Evolutionary conservation across 2,329 filamentous ascomycete genomes (phyloP), one percentile per base, ranked within the genome.

Genomic region (Emericellopsis cladophorae): DNA sequence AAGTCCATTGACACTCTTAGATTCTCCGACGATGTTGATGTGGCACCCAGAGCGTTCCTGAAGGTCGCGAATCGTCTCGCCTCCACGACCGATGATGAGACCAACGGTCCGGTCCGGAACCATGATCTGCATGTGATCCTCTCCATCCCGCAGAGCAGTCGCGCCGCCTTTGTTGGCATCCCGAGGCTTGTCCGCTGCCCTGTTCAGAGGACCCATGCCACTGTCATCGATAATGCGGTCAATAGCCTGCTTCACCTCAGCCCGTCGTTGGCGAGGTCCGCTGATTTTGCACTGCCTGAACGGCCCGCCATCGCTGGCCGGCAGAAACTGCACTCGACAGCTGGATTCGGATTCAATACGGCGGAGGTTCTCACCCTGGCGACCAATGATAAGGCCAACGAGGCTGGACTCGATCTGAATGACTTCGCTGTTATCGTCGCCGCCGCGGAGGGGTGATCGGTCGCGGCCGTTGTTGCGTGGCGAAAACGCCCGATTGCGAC

Each of bases 31-130:
- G 54, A 95, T 95, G 60, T 95, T 95, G 58, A 95, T 87, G 59
- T 95, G 89, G 58, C 88, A 95, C n/a, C 84, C 85, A 52, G 84
- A 92, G 46, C 85, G 75, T 59, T 95, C 88, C 62, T 95, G 89
- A 21, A 95, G 70, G 56, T 95, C 88, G 54, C 87, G 81, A 53
- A 95, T 95, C 2, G 88, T 95, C 64, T 95, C 88, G 44, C 88
- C 88, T 33, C 86, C 86, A 49, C 88, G 83, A n/a, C 88, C 88
- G 55, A 95, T 95, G 51, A 95, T 95, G 36, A 95, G 69, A 40
- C 88, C 88, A 45, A 95, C 88, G 8, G 88, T 95, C 53, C 87
- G 81, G 62, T 95, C 88, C 37, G 88, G 88, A 15, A 95, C 88
- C 84, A 94, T 92, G 53, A 95, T 93, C 61, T 94, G 86, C 56